Evolutionary conservation across 78 protist genomes (phyloP).

Genomic region (Dictyostelium firmibasis): DNA sequence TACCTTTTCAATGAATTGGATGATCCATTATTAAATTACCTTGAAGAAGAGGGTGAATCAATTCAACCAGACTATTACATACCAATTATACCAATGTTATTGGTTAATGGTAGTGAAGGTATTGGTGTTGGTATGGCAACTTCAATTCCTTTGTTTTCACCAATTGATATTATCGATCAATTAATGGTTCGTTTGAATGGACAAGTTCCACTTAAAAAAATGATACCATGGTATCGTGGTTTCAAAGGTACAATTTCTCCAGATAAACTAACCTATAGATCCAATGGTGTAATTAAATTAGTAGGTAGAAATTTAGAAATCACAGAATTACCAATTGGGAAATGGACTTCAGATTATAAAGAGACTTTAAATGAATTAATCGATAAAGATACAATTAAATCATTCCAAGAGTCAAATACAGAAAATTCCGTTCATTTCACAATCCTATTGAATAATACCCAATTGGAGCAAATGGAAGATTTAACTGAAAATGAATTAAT

Average conservation of each 20-base stretch:
- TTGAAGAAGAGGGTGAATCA: slow-evolving; percentile 96
- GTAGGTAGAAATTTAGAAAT: slow-evolving; percentile 52
- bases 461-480: slow-evolving; percentile 6
- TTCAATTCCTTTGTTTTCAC: slow-evolving; percentile 25
- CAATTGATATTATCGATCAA: slow-evolving; percentile 50
- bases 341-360: slow-evolving; percentile 92
- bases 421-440: slow-evolving; percentile 16
- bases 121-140: slow-evolving; percentile 87
- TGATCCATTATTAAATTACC: slow-evolving; percentile 47
- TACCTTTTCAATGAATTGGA: slow-evolving; percentile 85
- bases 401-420: neutral
- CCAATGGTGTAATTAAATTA: slow-evolving; percentile 30
- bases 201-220: neutral
- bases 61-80: slow-evolving; percentile 81
- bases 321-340: slow-evolving; percentile 86
- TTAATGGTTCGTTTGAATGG: neutral
- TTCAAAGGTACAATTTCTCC: slow-evolving; percentile 21
- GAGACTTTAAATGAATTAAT: slow-evolving; percentile 55
- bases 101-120: slow-evolving; percentile 97
- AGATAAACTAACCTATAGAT: neutral
- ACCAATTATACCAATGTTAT: slow-evolving; percentile 98
- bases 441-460: neutral
- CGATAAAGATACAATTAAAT: neutral
- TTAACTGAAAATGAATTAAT: slow-evolving; percentile 20
- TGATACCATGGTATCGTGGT: slow-evolving; percentile 55